Percentiles rank a stretch among this genome's conserved stretches.
Evolutionary conservation across 2,329 filamentous ascomycete species (phyloP).

Genomic region (Fusarium torulosum): DNA sequence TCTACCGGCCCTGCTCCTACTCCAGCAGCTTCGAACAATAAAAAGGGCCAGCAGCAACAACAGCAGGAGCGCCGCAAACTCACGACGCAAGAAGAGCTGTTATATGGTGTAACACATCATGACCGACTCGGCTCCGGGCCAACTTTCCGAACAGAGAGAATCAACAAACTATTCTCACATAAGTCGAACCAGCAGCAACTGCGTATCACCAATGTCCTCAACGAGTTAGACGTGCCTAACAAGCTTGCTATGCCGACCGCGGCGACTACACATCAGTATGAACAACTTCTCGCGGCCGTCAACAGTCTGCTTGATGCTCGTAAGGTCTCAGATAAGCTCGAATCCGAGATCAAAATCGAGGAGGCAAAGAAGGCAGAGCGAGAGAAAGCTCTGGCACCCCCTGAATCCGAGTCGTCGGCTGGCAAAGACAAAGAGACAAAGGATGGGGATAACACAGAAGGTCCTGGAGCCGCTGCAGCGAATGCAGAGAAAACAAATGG

Average conservation of each 20-base stretch:
- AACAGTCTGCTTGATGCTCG: constrained; percentile 77
- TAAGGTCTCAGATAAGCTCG: constrained; percentile 81
- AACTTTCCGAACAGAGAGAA: constrained; percentile 87
- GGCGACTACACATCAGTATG: constrained; percentile 78
- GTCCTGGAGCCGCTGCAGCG: constrained; percentile 8
- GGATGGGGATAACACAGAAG: constrained; percentile 31
- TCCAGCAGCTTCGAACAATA: constrained; percentile 58
- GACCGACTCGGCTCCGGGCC: constrained; percentile 89
- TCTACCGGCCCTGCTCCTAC: constrained; percentile 51
- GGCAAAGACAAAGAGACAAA: constrained; percentile 37
- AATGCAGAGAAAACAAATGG: constrained; percentile 30
- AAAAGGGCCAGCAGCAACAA: constrained; percentile 60
- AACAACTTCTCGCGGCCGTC: constrained; percentile 76
- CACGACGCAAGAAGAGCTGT: constrained; percentile 77
- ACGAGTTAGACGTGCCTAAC: constrained; percentile 77
- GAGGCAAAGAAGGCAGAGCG: constrained; percentile 68
- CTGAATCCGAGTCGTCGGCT: constrained; percentile 27
- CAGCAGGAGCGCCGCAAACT: constrained; percentile 75
- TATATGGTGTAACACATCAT: constrained; percentile 87
- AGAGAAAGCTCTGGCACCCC: constrained; percentile 54
- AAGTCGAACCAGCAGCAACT: constrained; percentile 81
- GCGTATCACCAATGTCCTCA: constrained; percentile 79
- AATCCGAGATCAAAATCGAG: constrained; percentile 75
- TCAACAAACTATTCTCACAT: constrained; percentile 81
- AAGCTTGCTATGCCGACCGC: constrained; percentile 80